phyloP scores from a whole-genome alignment of 169 alveolate species.

The Cryptosporidium ubiquitum region DNA sequence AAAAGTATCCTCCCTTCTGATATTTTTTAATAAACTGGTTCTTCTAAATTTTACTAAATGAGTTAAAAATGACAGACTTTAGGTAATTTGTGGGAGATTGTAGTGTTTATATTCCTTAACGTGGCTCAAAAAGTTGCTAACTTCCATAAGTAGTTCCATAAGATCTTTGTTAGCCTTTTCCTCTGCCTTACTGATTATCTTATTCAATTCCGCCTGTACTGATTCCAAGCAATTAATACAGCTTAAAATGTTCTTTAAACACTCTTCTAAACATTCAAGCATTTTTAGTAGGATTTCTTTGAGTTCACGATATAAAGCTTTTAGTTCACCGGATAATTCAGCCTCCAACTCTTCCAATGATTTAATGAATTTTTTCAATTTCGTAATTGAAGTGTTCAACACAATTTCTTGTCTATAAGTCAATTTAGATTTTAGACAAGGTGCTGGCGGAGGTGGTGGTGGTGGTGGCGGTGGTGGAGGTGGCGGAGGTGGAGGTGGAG shows the following conservation, averaged over 20 bases:
- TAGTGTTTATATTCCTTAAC: background rate
- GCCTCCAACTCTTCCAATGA: background rate
- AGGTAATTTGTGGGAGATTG: background rate
- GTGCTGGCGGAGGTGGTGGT: background rate
- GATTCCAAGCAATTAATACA: background rate
- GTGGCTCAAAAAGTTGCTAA: background rate
- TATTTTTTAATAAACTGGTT: background rate
- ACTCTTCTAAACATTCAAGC: background rate
- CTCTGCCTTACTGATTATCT: background rate
- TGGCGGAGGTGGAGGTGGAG: slow-evolving; percentile 13
- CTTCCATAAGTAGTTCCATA: background rate
- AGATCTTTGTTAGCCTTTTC: background rate
- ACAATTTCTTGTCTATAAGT: background rate
- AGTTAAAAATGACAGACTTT: background rate
- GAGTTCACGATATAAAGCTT: background rate
- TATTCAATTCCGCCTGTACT: background rate
- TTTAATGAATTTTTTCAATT: background rate
- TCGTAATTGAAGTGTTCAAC: background rate
- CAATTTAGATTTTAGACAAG: background rate
- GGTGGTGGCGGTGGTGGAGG: slow-evolving; percentile 41
- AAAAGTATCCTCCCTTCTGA: background rate
- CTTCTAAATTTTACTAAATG: background rate
- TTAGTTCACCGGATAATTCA: background rate
- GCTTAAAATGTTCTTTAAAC: background rate
- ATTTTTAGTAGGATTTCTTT: background rate